Percentiles rank a stretch among this genome's conserved stretches.
Conservation (phyloP, 2,329 filamentous ascomycete species). For the Sporothrix luriei region DNA sequence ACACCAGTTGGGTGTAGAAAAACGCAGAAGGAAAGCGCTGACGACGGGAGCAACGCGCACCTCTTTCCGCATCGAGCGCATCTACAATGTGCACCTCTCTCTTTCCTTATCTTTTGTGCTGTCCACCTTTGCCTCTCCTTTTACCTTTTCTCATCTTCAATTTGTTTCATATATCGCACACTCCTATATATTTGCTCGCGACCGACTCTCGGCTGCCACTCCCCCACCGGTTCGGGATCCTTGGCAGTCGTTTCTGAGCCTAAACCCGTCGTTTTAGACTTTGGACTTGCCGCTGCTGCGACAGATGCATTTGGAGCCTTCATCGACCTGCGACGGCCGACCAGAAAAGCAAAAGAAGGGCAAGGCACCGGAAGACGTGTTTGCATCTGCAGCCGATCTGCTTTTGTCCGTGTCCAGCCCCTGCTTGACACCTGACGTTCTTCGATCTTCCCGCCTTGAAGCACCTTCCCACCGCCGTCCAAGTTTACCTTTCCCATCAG, state of each 20-base stretch:
- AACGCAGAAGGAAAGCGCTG: constrained; percentile 9
- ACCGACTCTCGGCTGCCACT: neutral
- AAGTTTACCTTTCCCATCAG: neutral
- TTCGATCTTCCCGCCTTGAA: neutral
- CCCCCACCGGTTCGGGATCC: too few species aligned
- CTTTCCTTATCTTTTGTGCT: constrained; percentile 6
- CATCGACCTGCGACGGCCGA: constrained; percentile 7
- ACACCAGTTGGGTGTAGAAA: constrained; percentile 1
- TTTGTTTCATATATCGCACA: neutral
- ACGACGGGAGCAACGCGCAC: neutral
- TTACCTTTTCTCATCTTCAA: neutral
- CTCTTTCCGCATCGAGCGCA: neutral
- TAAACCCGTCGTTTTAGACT: neutral
- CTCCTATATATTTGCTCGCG: constrained; percentile 1
- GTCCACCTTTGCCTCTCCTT: neutral
- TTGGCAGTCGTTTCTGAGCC: constrained; percentile 6
- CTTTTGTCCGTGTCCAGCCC: neutral
- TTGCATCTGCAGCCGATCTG: neutral
- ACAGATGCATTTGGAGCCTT: constrained; percentile 13
- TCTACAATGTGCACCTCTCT: constrained; percentile 6
- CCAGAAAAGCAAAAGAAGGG: neutral
- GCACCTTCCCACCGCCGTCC: neutral
- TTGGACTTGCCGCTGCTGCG: constrained; percentile 7
- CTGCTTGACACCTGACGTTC: neutral
- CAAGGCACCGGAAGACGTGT: constrained; percentile 22